Percentiles rank a stretch among this genome's conserved stretches.
These are phyloP conservation scores for Pseudogymnoascus sp. DNA, from an alignment of 2,329 filamentous ascomycete species.

Conservation along the genomic window DNA sequence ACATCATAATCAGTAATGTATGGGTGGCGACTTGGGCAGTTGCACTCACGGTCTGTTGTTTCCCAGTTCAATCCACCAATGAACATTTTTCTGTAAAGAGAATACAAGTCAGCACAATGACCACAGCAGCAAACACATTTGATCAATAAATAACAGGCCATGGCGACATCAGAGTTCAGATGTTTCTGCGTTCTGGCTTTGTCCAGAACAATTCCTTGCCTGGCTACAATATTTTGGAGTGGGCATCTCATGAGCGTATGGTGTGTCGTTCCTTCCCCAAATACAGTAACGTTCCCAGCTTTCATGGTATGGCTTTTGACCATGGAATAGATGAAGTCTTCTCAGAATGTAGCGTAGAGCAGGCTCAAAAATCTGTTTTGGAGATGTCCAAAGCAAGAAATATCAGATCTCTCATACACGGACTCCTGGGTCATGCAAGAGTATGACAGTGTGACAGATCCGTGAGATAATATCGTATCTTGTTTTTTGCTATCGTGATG, in stretches of 20 bases:
- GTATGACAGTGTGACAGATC: conserved; percentile 28
- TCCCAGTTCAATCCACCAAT: conserved; percentile 99
- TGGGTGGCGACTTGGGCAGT: background rate
- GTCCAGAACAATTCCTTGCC: background rate
- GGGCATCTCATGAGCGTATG: background rate
- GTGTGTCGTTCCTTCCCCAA: conserved; percentile 2
- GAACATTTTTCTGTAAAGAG: conserved; percentile 82
- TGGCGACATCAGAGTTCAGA: background rate
- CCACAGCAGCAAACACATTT: background rate
- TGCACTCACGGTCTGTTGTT: conserved; percentile 82
- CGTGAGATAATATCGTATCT: conserved; percentile 27
- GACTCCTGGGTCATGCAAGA: conserved; percentile 24
- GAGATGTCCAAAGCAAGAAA: background rate
- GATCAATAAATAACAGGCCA: background rate
- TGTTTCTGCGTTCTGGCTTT: background rate
- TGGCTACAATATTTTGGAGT: background rate
- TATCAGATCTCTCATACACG: conserved; percentile 6
- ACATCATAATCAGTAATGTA: conserved; percentile 24
- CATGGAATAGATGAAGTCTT: background rate
- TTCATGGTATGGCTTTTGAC: background rate
- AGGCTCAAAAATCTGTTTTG: background rate
- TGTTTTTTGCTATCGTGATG: conserved; percentile 66
- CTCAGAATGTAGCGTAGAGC: background rate
- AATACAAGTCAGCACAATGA: background rate
- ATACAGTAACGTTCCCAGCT: background rate